Base-by-base conservation (phyloP, 1,284 basidiomycete species). In the Puccinia polysora region DNA sequence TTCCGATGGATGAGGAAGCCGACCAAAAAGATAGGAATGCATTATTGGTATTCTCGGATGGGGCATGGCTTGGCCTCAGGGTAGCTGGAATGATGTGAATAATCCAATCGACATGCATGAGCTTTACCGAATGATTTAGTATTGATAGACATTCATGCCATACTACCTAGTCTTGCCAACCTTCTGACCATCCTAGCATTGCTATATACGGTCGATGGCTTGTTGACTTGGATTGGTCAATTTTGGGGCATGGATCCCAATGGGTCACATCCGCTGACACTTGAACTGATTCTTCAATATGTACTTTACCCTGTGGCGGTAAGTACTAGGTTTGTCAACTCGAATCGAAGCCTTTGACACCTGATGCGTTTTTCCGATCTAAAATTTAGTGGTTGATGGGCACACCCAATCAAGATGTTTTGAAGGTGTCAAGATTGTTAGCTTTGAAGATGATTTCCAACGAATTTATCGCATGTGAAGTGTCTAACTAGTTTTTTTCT, bases 21-120 rank as follows among this genome's bases (percentile, higher is more conserved):
- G 81, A 85, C 65, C 81, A 80, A n/a, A 80, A 85, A 76, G 82
- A 89, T 77, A 87, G 85, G 52, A 92, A 92, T 77, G 87, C 86
- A 23, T 84, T 95, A 23, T 91, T 95, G 78, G 90, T 91, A 2
- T 94, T 94, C 82, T 88, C 88, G 74, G 85, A 89, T 78, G 91
- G 91, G 74, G 91, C 91, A 20, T 81, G 86, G 73, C 91, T 95
- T 77, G 91, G 92, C 81, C 81, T 95, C 47, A 82, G 88, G 74
- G 88, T 93, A 45, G 91, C 90, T 18, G 90, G 89, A 23, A 88
- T 90, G 78, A 90, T 80, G 90, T 88, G 89, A 71, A 36, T 15
- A 53, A 78, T 77, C 50, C 56, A 49, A 28, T 49, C 32, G n/a
- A 6, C 28, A 40, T 30, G 5, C 43, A 40, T 60, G 20, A n/a